A percentile compares a stretch with the other conserved stretches of the same genome.
Conservation (phyloP, 2,329 filamentous ascomycete genomes). For the Colletotrichum sp. region DNA sequence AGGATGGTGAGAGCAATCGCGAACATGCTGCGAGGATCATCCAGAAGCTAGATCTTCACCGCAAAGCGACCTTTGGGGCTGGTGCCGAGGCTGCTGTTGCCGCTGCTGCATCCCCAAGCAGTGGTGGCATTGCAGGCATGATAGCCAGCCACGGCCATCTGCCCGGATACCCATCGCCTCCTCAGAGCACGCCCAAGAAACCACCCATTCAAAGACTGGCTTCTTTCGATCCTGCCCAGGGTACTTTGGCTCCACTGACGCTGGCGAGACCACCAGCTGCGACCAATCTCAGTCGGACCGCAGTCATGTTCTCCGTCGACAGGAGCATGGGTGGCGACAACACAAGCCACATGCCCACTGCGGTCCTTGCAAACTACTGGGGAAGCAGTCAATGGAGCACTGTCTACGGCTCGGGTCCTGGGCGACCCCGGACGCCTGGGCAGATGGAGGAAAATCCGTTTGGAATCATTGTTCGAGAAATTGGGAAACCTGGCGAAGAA, state of each 20-base stretch:
- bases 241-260: slow-evolving; percentile 80
- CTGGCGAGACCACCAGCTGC: slow-evolving; percentile 82
- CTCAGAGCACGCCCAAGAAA: slow-evolving; percentile 6
- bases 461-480: slow-evolving; percentile 42
- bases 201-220: slow-evolving; percentile 28
- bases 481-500: slow-evolving; percentile 32
- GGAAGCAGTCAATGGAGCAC: slow-evolving; percentile 79
- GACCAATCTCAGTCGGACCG: slow-evolving; percentile 86
- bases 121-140: slow-evolving; percentile 79
- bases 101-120: slow-evolving; percentile 41
- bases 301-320: slow-evolving; percentile 82
- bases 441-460: slow-evolving; percentile 42
- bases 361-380: slow-evolving; percentile 93
- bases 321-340: slow-evolving; percentile 70
- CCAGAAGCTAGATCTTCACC: slow-evolving; percentile 88
- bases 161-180: slow-evolving; percentile 57
- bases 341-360: slow-evolving; percentile 77
- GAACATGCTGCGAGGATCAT: slow-evolving; percentile 90
- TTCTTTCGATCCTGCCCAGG: slow-evolving; percentile 32
- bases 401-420: slow-evolving; percentile 32
- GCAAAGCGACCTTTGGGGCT: slow-evolving; percentile 71
- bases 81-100: slow-evolving; percentile 42
- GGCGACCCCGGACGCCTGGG: slow-evolving; percentile 17
- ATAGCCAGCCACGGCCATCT: slow-evolving; percentile 84
- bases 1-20: slow-evolving; percentile 76